These are phyloP conservation scores for Nemania sp. DNA, from an alignment of 2,329 filamentous ascomycete species.

Conservation along the genomic window DNA sequence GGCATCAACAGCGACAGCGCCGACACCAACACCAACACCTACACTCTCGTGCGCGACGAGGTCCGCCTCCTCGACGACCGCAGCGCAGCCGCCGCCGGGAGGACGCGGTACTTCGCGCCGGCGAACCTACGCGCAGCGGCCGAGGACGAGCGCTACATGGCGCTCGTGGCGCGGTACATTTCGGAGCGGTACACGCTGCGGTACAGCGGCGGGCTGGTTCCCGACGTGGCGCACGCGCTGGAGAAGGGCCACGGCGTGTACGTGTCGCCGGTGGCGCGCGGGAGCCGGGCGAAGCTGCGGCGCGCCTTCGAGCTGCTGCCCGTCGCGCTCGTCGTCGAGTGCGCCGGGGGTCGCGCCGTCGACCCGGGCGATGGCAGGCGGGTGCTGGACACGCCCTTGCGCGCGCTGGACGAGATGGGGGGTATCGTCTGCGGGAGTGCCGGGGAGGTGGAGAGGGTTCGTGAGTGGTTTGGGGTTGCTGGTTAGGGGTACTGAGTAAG, in stretches of 20 bases:
- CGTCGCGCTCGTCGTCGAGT: slow-evolving; percentile 64
- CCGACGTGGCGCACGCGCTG: slow-evolving; percentile 62
- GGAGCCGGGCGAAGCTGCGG: slow-evolving; percentile 60
- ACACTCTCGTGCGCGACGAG: slow-evolving; percentile 45
- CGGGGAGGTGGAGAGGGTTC: slow-evolving; percentile 18
- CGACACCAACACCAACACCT: slow-evolving; percentile 35
- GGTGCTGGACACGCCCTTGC: slow-evolving; percentile 47
- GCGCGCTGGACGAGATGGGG: slow-evolving; percentile 53
- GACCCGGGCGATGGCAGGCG: slow-evolving; percentile 50
- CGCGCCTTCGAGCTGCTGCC: slow-evolving; percentile 63
- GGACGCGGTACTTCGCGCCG: slow-evolving; percentile 64
- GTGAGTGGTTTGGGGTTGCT: slow-evolving; percentile 1
- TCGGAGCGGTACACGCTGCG: slow-evolving; percentile 60
- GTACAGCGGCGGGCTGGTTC: slow-evolving; percentile 65
- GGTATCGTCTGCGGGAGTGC: slow-evolving; percentile 56
- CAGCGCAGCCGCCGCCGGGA: slow-evolving; percentile 31
- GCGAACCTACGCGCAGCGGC: slow-evolving; percentile 64
- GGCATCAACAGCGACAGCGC: slow-evolving; percentile 42
- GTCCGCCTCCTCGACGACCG: slow-evolving; percentile 47
- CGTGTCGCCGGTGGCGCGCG: slow-evolving; percentile 57
- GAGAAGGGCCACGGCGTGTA: slow-evolving; percentile 67
- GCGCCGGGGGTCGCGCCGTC: slow-evolving; percentile 60
- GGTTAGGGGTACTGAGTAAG: not conserved
- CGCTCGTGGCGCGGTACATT: slow-evolving; percentile 55
- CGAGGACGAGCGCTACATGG: slow-evolving; percentile 54